These are phyloP conservation scores for Triticum monococcum DNA, from an alignment of 176 grass and related monocot genomes.

Conservation along the genomic window DNA sequence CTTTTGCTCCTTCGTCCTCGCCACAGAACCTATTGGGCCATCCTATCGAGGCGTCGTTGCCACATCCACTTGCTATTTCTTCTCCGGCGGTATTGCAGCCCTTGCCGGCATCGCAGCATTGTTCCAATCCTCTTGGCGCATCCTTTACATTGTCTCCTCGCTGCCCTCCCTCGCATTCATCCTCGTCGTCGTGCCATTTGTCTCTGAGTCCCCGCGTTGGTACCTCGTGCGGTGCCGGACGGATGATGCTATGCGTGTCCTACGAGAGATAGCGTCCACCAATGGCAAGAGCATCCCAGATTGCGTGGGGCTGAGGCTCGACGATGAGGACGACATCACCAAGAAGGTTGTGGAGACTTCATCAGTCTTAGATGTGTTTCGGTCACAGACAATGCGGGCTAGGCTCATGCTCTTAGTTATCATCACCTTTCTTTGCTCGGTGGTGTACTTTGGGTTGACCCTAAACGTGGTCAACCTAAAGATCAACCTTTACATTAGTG, in stretches of 20 bases:
- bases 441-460: conserved; percentile 85
- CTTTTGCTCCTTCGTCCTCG: conserved; percentile 74
- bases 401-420: conserved; percentile 52
- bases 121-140: conserved; percentile 56
- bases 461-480: conserved; percentile 95
- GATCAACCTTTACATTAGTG: conserved; percentile 74
- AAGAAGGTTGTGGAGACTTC: neutral
- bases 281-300: conserved; percentile 55
- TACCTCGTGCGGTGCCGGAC: conserved; percentile 62
- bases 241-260: conserved; percentile 46
- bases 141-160: conserved; percentile 66
- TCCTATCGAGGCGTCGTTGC: conserved; percentile 51
- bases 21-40: conserved; percentile 73
- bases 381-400: conserved; percentile 38
- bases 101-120: conserved; percentile 54
- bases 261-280: conserved; percentile 43
- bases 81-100: conserved; percentile 71
- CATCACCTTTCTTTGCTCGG: conserved; percentile 56
- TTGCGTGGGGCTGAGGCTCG: conserved; percentile 41
- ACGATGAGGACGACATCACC: conserved; percentile 28
- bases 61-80: conserved; percentile 89
- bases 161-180: conserved; percentile 58
- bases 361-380: conserved; percentile 57
- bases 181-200: conserved; percentile 49
- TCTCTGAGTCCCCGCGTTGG: conserved; percentile 81